A percentile compares a stretch with the other conserved stretches of the same genome.
Evolutionary conservation across 2,329 filamentous ascomycete genomes (phyloP).

Genomic region (Nemania sp.): DNA sequence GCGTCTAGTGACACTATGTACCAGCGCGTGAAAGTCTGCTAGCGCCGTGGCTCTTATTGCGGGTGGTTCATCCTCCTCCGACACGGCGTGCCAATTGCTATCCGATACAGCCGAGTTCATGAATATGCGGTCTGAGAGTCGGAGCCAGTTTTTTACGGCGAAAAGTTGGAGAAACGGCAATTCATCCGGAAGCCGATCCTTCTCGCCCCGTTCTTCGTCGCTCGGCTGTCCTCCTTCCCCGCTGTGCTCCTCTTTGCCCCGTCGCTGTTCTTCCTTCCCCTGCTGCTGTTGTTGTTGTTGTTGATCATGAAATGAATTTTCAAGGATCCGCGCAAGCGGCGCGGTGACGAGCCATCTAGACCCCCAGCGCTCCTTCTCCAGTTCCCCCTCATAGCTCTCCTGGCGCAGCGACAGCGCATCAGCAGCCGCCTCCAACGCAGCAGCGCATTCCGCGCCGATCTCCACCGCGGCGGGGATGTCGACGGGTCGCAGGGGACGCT

Average conservation of each 20-base stretch:
- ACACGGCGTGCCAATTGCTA: constrained; percentile 75
- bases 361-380: constrained; percentile 72
- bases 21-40: constrained; percentile 78
- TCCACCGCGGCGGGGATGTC: constrained; percentile 81
- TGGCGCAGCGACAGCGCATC: constrained; percentile 74
- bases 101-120: constrained; percentile 76
- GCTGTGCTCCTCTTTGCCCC: not conserved
- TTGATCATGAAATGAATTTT: constrained; percentile 41
- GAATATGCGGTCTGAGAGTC: constrained; percentile 74
- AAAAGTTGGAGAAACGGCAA: constrained; percentile 69
- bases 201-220: not conserved
- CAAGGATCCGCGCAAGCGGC: constrained; percentile 49
- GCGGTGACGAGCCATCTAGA: constrained; percentile 73
- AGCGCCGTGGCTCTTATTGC: constrained; percentile 80
- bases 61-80: constrained; percentile 66
- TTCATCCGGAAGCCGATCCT: constrained; percentile 33
- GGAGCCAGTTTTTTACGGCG: constrained; percentile 69
- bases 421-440: constrained; percentile 74
- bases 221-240: not conserved
- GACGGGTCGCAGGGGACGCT: constrained; percentile 57
- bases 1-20: constrained; percentile 74
- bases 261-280: not conserved
- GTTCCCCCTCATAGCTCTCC: constrained; percentile 69
- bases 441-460: constrained; percentile 73
- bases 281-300: constrained; percentile 1